These are phyloP conservation scores for Grammothele lineata DNA, from an alignment of 768 basidiomycete species.

Conservation along the genomic window DNA sequence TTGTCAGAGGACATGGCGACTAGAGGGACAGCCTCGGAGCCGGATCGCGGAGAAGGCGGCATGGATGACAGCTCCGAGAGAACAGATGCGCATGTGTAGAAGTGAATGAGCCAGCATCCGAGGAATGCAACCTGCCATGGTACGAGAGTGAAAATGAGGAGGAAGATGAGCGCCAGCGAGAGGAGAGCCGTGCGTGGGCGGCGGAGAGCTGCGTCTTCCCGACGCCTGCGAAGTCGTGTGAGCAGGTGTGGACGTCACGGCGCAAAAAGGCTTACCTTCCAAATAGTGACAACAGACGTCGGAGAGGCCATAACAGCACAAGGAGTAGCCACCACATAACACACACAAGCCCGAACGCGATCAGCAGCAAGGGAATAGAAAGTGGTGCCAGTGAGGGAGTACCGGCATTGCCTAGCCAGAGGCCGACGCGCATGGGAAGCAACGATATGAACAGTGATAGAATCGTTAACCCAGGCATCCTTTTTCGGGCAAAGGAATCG, in stretches of 20 bases:
- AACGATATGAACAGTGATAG: constrained; percentile 43
- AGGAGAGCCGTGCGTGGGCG: constrained; percentile 46
- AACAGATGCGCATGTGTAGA: constrained; percentile 51
- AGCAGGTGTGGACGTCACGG: not conserved
- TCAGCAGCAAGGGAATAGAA: constrained; percentile 52
- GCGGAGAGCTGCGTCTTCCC: constrained; percentile 18
- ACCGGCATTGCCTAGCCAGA: constrained; percentile 59
- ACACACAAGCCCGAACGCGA: constrained; percentile 62
- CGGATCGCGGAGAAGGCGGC: not conserved
- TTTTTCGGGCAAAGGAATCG: constrained; percentile 32
- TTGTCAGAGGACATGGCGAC: not conserved
- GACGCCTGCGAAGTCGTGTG: not conserved
- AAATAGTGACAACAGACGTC: constrained; percentile 23
- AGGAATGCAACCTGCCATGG: constrained; percentile 93
- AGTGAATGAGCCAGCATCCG: constrained; percentile 76
- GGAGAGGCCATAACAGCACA: constrained; percentile 44
- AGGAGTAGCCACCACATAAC: constrained; percentile 53
- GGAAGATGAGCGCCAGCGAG: constrained; percentile 57
- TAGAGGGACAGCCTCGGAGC: not conserved
- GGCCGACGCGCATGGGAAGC: constrained; percentile 51
- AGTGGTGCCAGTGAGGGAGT: constrained; percentile 44
- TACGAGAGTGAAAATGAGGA: constrained; percentile 69
- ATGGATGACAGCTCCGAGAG: constrained; percentile 2
- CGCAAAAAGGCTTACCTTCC: constrained; percentile 14
- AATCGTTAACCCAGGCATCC: constrained; percentile 40